phyloP scores from a whole-genome alignment of 2,329 filamentous ascomycete genomes.

The Curvularia sp. region DNA sequence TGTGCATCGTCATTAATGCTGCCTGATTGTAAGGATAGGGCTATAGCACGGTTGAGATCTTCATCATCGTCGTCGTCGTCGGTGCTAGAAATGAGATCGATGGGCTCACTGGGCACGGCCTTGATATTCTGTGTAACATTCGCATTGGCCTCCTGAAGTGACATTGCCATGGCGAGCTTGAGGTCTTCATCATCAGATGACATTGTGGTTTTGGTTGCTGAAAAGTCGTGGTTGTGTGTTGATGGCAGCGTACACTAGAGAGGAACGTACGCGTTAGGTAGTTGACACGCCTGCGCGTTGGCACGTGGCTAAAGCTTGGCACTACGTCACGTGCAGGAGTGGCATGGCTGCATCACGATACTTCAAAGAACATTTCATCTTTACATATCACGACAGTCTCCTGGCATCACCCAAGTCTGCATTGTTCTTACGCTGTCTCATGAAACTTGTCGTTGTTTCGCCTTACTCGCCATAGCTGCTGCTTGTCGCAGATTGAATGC shows the following conservation, averaged over 20 bases:
- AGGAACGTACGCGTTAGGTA: neutral
- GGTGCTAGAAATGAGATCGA: slow-evolving; percentile 31
- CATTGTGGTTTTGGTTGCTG: slow-evolving; percentile 22
- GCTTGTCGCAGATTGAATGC: slow-evolving; percentile 27
- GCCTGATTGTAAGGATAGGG: slow-evolving; percentile 34
- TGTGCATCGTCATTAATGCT: neutral
- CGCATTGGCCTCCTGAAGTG: slow-evolving; percentile 32
- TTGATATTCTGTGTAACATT: neutral
- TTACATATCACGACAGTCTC: neutral
- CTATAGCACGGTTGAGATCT: slow-evolving; percentile 38
- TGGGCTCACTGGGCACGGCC: slow-evolving; percentile 6
- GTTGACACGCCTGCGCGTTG: slow-evolving; percentile 29
- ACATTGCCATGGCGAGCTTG: slow-evolving; percentile 40
- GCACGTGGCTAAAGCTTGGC: slow-evolving; percentile 29
- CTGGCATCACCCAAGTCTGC: neutral
- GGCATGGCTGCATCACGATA: too few relatives aligned
- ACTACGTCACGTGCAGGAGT: neutral
- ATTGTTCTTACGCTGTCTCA: neutral
- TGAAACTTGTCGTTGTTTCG: neutral
- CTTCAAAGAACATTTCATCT: too few relatives aligned
- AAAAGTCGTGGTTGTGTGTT: slow-evolving; percentile 11
- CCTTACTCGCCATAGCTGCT: slow-evolving; percentile 2
- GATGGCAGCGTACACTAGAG: slow-evolving; percentile 4
- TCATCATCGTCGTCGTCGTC: slow-evolving; percentile 34
- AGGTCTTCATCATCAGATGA: slow-evolving; percentile 42